Base-by-base conservation (phyloP, 192 early-diverging fungal genomes). In the Linnemannia elongata region DNA sequence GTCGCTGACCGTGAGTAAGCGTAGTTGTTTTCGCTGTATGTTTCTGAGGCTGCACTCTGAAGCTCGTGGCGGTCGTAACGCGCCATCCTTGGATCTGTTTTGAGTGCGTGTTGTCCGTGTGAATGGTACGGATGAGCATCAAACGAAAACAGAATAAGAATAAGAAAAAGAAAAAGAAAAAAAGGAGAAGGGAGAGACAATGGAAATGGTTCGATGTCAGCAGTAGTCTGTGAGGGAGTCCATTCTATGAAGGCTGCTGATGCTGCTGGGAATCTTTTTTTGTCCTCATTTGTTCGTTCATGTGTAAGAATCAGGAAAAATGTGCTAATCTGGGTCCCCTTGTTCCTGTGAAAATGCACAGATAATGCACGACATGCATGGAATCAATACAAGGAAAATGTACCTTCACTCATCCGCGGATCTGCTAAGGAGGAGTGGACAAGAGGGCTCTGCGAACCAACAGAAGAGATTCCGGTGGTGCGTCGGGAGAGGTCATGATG, bases 21-120 rank as follows among this genome's bases (percentile, higher is more conserved):
- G 27, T 66, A 66, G 44, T 80, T 80, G 9, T 24, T 63, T 54
- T 81, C 84, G 24, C 84, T 87, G 75, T 87, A 87, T 15, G 76
- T 63, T n/a, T 87, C 79, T 41, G 84, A 87, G 47, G 73, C 36
- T 12, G 60, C 24, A 30, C 60, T 66, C 13, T 66, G 60, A 30
- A 15, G 60, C 27, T 66, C 60, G 4, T 66, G 60, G 30, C 13
- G 30, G 60, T 66, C 60, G 30, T 66, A 30, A 66, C 35, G 60
- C 12, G 27, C 60, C 30, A 66, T 66, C 30, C 60, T 66, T 33
- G 12, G 60, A 33, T 66, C 60, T 66, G 60, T 66, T 3, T 6
- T 13, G 60, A 66, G 60, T 33, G 10, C 0, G 60, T 4, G 27
- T 66, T 27, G 30, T 66, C 13, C 27, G n/a, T 17, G 30, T 33